Conservation (phyloP, 1,139 yeast species). For the Waltiozyma sp. region DNA sequence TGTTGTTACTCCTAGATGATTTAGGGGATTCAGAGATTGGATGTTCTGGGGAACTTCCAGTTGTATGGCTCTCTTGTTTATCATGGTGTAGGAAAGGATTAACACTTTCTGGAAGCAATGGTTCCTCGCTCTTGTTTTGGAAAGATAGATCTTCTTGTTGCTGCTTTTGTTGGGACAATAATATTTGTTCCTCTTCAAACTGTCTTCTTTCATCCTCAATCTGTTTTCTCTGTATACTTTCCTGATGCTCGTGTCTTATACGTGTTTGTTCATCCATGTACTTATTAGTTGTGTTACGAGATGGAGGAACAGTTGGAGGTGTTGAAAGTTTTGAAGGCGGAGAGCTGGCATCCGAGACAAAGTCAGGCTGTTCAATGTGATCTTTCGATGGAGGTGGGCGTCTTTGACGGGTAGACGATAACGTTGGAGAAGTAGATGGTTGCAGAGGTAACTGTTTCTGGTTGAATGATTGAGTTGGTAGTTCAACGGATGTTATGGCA, state of each 20-base stretch:
- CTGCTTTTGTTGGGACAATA: slow-evolving; percentile 2
- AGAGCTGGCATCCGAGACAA: neutral
- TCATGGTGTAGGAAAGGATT: neutral
- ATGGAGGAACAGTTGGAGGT: neutral
- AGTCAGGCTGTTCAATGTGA: neutral
- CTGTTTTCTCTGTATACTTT: slow-evolving; percentile 4
- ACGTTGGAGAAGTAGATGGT: slow-evolving; percentile 1
- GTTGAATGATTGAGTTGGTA: slow-evolving; percentile 10
- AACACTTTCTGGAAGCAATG: neutral
- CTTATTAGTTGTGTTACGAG: neutral
- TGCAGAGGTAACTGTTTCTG: slow-evolving; percentile 7
- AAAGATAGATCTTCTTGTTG: slow-evolving; percentile 10
- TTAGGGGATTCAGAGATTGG: slow-evolving; percentile 1
- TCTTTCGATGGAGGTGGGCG: slow-evolving; percentile 9
- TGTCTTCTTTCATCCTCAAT: slow-evolving; percentile 17
- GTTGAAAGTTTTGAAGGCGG: neutral
- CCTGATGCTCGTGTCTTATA: neutral
- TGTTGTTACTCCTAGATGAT: neutral
- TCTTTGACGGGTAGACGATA: slow-evolving; percentile 5
- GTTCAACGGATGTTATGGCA: slow-evolving; percentile 1
- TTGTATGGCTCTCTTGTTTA: neutral
- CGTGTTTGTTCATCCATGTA: neutral
- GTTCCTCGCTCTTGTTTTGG: slow-evolving; percentile 11
- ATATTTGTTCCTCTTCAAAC: slow-evolving; percentile 17
- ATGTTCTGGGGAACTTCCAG: slow-evolving; percentile 3